Evolutionary conservation across 2,329 filamentous ascomycete genomes (phyloP).

Genomic region (Pestalotiopsis sp.): DNA sequence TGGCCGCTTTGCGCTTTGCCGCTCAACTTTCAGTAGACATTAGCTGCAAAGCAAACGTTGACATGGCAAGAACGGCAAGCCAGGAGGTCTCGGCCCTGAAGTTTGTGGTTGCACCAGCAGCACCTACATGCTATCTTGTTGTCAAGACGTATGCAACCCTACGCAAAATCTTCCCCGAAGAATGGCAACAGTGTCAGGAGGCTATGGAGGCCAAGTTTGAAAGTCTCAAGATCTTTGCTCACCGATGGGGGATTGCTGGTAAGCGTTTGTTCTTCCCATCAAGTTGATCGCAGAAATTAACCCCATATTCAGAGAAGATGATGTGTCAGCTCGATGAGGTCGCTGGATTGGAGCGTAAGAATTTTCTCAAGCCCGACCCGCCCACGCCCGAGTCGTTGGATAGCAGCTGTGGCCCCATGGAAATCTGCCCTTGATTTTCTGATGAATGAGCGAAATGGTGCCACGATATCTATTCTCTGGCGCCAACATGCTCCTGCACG

Average conservation of each 20-base stretch:
- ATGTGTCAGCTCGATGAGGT: slow-evolving; percentile 32
- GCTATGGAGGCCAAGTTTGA: slow-evolving; percentile 35
- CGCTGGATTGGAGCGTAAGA: slow-evolving; percentile 26
- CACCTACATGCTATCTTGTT: slow-evolving; percentile 35
- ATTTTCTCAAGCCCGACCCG: slow-evolving; percentile 26
- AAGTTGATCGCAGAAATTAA: not conserved
- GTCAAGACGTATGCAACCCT: slow-evolving; percentile 29
- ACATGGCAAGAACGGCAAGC: slow-evolving; percentile 19
- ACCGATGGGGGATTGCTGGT: slow-evolving; percentile 36
- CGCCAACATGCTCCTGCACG: not conserved
- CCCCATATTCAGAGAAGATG: slow-evolving; percentile 29
- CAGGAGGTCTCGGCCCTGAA: slow-evolving; percentile 15
- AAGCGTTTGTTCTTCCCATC: slow-evolving; percentile 11
- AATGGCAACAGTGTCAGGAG: slow-evolving; percentile 26
- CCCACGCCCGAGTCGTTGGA: slow-evolving; percentile 18
- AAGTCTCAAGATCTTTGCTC: slow-evolving; percentile 33
- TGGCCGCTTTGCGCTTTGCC: slow-evolving; percentile 33
- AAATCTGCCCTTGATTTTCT: not conserved
- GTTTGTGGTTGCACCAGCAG: slow-evolving; percentile 30
- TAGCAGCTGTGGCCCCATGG: slow-evolving; percentile 11
- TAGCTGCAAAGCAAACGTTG: slow-evolving; percentile 32
- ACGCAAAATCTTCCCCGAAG: slow-evolving; percentile 31
- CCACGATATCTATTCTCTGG: not conserved
- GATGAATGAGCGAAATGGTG: not conserved
- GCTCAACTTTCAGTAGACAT: slow-evolving; percentile 36